Percentiles rank a stretch among this genome's conserved stretches.
Conservation (phyloP, 257 asterid species). For the Apocynum venetum region DNA sequence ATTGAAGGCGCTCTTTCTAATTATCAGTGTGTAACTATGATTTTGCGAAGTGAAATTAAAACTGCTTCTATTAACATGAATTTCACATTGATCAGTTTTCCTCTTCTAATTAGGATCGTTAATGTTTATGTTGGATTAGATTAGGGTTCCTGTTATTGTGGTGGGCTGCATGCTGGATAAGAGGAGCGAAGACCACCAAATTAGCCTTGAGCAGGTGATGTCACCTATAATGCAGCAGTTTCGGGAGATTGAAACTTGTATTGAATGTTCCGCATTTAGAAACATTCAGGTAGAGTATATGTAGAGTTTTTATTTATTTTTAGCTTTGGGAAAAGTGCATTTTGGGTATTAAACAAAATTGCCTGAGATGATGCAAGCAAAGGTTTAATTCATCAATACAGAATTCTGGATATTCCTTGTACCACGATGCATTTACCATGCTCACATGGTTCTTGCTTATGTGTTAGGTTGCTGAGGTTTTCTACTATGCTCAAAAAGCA, state of each 20-base stretch:
- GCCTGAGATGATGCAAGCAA: not conserved
- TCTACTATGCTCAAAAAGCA: constrained; percentile 89
- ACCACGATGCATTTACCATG: not conserved
- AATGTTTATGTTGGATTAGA: constrained; percentile 39
- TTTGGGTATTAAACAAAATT: not conserved
- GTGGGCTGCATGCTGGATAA: constrained; percentile 97
- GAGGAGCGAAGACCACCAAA: constrained; percentile 69
- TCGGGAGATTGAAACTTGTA: constrained; percentile 97
- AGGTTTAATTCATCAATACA: not conserved
- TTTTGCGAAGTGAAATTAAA: not conserved
- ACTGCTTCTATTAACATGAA: not conserved
- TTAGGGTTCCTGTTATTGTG: constrained; percentile 89
- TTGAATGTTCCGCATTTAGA: constrained; percentile 84
- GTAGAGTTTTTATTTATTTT: not conserved
- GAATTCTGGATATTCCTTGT: not conserved
- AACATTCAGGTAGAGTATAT: constrained; percentile 55
- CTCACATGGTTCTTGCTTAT: constrained; percentile 2
- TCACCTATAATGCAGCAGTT: constrained; percentile 97
- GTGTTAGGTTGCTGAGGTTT: constrained; percentile 76
- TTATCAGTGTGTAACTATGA: not conserved
- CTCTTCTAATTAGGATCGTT: not conserved
- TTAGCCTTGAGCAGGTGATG: constrained; percentile 92
- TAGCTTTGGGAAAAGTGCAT: not conserved
- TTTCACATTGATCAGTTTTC: not conserved
- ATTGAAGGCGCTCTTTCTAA: not conserved